Conservation (phyloP, 2,329 filamentous ascomycete genomes). For the Fusarium euwallaceae region DNA sequence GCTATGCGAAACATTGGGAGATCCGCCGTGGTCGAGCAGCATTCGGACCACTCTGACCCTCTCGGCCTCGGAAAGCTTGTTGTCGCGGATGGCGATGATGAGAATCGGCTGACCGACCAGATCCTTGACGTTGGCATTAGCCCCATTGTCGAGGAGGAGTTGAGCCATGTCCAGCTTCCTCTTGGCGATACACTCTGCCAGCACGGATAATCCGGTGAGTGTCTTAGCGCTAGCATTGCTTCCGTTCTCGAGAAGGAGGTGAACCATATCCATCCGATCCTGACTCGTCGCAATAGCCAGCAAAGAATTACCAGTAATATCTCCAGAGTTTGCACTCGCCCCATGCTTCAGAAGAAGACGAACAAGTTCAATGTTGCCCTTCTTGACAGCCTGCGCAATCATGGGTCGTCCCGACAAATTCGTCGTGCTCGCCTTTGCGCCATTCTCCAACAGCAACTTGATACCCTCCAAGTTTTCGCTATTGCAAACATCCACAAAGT, state of each 20-base stretch:
- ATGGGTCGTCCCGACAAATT: constrained; percentile 45
- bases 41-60: constrained; percentile 46
- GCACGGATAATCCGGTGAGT: constrained; percentile 49
- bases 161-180: constrained; percentile 49
- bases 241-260: constrained; percentile 52
- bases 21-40: constrained; percentile 53
- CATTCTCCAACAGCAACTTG: constrained; percentile 47
- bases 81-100: constrained; percentile 48
- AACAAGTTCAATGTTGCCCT: constrained; percentile 45
- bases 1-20: constrained; percentile 46
- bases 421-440: constrained; percentile 47
- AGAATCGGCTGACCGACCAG: constrained; percentile 50
- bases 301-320: constrained; percentile 49
- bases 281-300: constrained; percentile 48
- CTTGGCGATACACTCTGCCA: constrained; percentile 51
- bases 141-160: constrained; percentile 51
- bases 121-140: constrained; percentile 51
- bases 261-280: constrained; percentile 48
- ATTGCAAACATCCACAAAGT: constrained; percentile 48
- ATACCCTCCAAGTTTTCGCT: constrained; percentile 46
- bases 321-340: constrained; percentile 50
- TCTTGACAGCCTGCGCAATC: constrained; percentile 47
- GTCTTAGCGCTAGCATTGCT: constrained; percentile 49
- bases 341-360: constrained; percentile 51
- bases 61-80: constrained; percentile 40